A percentile compares a stretch with the other conserved stretches of the same genome.
Evolutionary conservation across 352 stramenopile species (phyloP).

Genomic region (Phytophthora constricta): DNA sequence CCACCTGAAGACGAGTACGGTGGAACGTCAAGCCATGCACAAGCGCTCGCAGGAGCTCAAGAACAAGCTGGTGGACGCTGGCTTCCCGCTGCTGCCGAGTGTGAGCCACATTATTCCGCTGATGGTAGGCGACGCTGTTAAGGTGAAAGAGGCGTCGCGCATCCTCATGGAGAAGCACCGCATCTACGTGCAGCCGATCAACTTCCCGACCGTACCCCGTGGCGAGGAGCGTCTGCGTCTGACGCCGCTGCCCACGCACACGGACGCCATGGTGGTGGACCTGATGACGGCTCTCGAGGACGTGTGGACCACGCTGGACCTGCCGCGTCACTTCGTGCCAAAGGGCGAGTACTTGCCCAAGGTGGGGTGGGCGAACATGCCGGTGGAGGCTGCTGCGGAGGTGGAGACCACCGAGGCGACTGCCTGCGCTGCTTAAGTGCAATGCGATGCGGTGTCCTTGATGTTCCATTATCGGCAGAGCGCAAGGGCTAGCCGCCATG

Average conservation of each 20-base stretch:
- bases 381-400: constrained; percentile 49
- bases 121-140: constrained; percentile 88
- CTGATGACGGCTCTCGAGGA: constrained; percentile 83
- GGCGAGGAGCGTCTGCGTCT: constrained; percentile 91
- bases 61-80: constrained; percentile 78
- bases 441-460: constrained; percentile 6
- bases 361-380: constrained; percentile 80
- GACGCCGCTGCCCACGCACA: constrained; percentile 88
- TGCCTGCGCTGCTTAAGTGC: constrained; percentile 42
- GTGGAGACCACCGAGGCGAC: constrained; percentile 38
- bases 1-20: constrained; percentile 86
- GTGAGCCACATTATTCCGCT: constrained; percentile 92
- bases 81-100: constrained; percentile 87
- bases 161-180: constrained; percentile 92
- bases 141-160: constrained; percentile 89
- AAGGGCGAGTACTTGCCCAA: constrained; percentile 79
- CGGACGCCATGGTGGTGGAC: constrained; percentile 88
- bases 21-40: constrained; percentile 86
- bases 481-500: constrained; percentile 10
- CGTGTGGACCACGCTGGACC: constrained; percentile 87
- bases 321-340: constrained; percentile 69
- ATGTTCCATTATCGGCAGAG: constrained; percentile 27
- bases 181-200: constrained; percentile 94
- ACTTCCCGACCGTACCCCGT: constrained; percentile 90
- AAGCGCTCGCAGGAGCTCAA: constrained; percentile 85